Percentiles rank a stretch among this genome's conserved stretches.
These are phyloP conservation scores for Paraphaeosphaeria minitans DNA, from an alignment of 2,329 filamentous ascomycete genomes.

Conservation along the genomic window DNA sequence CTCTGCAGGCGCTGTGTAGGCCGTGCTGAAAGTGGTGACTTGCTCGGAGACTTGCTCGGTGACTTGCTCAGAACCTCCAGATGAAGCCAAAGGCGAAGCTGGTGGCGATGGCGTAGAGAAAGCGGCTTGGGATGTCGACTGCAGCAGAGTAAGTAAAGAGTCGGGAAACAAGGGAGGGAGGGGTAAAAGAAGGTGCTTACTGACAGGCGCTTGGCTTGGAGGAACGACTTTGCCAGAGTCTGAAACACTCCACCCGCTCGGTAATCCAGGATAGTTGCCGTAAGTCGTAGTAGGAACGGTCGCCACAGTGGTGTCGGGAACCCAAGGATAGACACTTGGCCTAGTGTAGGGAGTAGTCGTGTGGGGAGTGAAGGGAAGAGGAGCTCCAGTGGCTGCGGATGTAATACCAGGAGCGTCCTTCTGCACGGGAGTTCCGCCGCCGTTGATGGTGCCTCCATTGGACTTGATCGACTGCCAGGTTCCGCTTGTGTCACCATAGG, in stretches of 20 bases:
- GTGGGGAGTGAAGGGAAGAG: slow-evolving; percentile 70
- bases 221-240: slow-evolving; percentile 79
- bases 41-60: slow-evolving; percentile 48
- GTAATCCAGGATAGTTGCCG: slow-evolving; percentile 63
- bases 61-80: slow-evolving; percentile 39
- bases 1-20: slow-evolving; percentile 49
- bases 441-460: slow-evolving; percentile 76
- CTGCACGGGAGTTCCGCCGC: slow-evolving; percentile 60
- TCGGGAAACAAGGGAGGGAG: slow-evolving; percentile 9
- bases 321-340: slow-evolving; percentile 63
- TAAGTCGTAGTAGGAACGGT: slow-evolving; percentile 53
- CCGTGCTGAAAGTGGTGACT: slow-evolving; percentile 56
- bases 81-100: slow-evolving; percentile 39
- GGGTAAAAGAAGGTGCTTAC: slow-evolving; percentile 59
- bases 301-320: slow-evolving; percentile 58
- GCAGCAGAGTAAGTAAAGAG: slow-evolving; percentile 26
- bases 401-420: slow-evolving; percentile 65
- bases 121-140: slow-evolving; percentile 58
- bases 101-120: slow-evolving; percentile 59
- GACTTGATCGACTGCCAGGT: slow-evolving; percentile 82
- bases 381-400: slow-evolving; percentile 65
- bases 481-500: slow-evolving; percentile 78
- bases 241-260: slow-evolving; percentile 81
- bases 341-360: slow-evolving; percentile 58
- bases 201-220: slow-evolving; percentile 69